phyloP scores from a whole-genome alignment of 129 eudicot genomes.

The Tagetes erecta region DNA sequence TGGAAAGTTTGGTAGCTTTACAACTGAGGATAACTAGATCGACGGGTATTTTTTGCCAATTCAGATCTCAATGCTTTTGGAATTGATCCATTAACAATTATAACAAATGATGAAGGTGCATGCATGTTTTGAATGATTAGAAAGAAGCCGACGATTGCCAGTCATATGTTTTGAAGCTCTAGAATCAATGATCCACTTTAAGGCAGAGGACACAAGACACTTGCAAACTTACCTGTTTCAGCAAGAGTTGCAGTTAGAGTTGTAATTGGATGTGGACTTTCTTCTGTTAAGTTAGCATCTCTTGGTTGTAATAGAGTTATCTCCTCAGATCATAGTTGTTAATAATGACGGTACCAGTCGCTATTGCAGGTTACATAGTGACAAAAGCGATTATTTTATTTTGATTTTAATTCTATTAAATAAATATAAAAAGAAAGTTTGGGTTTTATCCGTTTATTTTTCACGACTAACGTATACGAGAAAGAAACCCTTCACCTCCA shows the following conservation, averaged over 20 bases:
- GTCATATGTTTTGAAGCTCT: neutral
- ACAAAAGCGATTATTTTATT: too few species aligned
- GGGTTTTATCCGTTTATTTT: too few species aligned
- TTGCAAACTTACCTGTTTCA: neutral
- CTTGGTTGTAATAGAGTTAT: too few species aligned
- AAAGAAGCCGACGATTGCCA: neutral
- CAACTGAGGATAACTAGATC: too few species aligned
- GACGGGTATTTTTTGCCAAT: neutral
- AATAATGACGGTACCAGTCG: too few species aligned
- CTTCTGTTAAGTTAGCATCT: neutral
- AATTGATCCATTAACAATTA: neutral
- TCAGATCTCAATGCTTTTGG: neutral
- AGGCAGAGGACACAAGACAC: neutral
- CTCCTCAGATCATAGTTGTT: too few species aligned
- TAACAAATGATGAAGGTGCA: neutral
- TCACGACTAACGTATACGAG: too few species aligned
- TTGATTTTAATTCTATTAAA: too few species aligned
- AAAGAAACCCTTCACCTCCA: too few species aligned
- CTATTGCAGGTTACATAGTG: too few species aligned
- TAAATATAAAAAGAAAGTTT: too few species aligned
- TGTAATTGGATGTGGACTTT: neutral
- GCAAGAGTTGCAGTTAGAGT: neutral
- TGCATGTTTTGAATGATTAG: neutral
- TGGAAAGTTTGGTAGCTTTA: neutral
- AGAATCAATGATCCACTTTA: neutral